These are phyloP conservation scores for Magnusiomyces tetraspermus DNA, from an alignment of 1,139 yeast genomes.

Conservation along the genomic window DNA sequence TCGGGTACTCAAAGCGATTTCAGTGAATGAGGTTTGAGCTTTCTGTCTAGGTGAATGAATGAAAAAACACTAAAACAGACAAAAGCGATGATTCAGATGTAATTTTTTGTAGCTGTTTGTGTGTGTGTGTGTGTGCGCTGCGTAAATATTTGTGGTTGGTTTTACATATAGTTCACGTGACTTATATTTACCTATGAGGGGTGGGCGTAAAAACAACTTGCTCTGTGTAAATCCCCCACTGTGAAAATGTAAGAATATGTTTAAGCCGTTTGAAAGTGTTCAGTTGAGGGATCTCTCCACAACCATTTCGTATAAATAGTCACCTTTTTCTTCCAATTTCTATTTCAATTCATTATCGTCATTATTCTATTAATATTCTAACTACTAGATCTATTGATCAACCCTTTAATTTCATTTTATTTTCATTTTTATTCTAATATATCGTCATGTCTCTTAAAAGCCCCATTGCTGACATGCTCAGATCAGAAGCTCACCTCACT, in stretches of 20 bases:
- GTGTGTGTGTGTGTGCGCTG: too few species aligned
- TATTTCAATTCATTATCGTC: too few species aligned
- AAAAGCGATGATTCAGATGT: too few species aligned
- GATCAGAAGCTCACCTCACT: not conserved
- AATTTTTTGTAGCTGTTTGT: too few species aligned
- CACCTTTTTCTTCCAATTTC: not conserved
- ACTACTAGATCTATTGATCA: not conserved
- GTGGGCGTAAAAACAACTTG: not conserved
- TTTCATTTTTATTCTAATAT: not conserved
- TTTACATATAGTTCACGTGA: too few species aligned
- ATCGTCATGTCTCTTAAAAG: not conserved
- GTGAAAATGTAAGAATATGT: not conserved
- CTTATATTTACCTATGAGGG: too few species aligned
- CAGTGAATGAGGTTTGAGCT: too few species aligned
- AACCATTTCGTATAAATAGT: not conserved
- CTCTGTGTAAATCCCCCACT: too few species aligned
- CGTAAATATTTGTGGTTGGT: too few species aligned
- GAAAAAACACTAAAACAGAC: too few species aligned
- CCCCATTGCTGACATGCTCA: not conserved
- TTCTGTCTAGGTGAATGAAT: too few species aligned
- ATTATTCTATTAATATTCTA: not conserved
- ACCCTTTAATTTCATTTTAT: not conserved
- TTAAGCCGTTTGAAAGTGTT: not conserved
- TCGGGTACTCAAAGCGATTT: too few species aligned
- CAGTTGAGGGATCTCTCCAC: not conserved